Base-by-base conservation (phyloP, 352 stramenopile genomes). In the Phytophthora foliorum region DNA sequence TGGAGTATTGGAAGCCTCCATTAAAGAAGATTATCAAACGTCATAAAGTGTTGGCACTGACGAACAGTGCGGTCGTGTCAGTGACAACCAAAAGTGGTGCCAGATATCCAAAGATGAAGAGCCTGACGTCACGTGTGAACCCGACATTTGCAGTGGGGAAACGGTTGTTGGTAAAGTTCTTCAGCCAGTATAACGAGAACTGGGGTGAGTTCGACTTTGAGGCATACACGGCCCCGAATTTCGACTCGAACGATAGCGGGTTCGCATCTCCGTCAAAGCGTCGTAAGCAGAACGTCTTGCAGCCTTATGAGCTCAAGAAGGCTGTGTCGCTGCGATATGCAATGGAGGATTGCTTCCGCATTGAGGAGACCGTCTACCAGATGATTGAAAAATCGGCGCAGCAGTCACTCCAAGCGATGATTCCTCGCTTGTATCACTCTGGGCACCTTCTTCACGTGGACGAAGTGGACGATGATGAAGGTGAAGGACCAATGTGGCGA, bases 191-290 rank as follows among this genome's bases (percentile, higher is more conserved):
- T 62, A 96, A 96, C 50, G 71, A 91, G 48, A 82, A 88, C 17
- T 96, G 88, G 87, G 80, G 86, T 19, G 88, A 95, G 65, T 89
- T 93, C 46, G 75, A 93, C 53, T 81, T 95, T 55, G 67, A 87
- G 22, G 72, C 81, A 6, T 94, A 84, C 61, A 74, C 94, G 54
- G 61, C 86, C 10, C 81, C 83, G 13, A 74, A 84, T 1, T 92
- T 90, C 39, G 55, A 78, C 22, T 45, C 54, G 7, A 29, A 24
- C 16, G 64, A 79, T 14, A 45, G 8, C 29, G 54, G 36, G 4
- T 25, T 49, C 51, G 25, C 50, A 6, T 51, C 57, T 44, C 46
- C 58, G 13, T 46, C 39, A 41, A 92, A 95, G 57, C 77, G 78
- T 38, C 63, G 58, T 21, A 89, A 89, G 64, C 70, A 68, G 13